These are phyloP conservation scores for Puya raimondii DNA, from an alignment of 176 grass and related monocot genomes.

Conservation along the genomic window DNA sequence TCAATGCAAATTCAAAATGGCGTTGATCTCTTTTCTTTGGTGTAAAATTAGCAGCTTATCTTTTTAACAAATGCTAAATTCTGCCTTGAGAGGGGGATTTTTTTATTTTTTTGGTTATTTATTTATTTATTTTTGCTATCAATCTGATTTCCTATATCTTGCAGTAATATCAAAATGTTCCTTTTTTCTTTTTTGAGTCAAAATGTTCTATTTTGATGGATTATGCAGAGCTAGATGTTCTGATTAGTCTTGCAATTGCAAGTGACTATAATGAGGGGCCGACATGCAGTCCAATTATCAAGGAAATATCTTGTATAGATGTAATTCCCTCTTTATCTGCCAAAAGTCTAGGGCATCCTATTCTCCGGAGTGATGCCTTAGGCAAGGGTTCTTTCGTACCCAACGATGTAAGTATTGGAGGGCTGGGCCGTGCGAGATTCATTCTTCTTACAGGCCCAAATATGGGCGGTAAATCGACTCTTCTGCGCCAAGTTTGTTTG, in stretches of 20 bases:
- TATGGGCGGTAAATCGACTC: conserved; percentile 99
- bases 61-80: neutral
- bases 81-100: neutral
- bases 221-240: conserved; percentile 75
- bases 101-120: neutral
- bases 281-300: conserved; percentile 66
- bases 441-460: conserved; percentile 93
- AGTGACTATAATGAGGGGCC: conserved; percentile 80
- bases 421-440: conserved; percentile 43
- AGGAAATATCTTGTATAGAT: conserved; percentile 34
- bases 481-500: conserved; percentile 89
- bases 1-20: neutral
- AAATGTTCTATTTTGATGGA: conserved; percentile 14
- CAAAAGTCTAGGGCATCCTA: conserved; percentile 82
- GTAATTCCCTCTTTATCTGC: conserved; percentile 58
- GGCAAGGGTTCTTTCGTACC: conserved; percentile 82
- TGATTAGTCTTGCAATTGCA: conserved; percentile 83
- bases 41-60: neutral
- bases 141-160: neutral
- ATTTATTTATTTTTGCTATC: neutral
- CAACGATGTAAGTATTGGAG: conserved; percentile 77
- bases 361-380: conserved; percentile 60
- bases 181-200: neutral
- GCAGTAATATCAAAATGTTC: conserved; percentile 10
- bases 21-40: neutral